Conservation (phyloP, 768 basidiomycete genomes). For the Tephrocybe sp. region DNA sequence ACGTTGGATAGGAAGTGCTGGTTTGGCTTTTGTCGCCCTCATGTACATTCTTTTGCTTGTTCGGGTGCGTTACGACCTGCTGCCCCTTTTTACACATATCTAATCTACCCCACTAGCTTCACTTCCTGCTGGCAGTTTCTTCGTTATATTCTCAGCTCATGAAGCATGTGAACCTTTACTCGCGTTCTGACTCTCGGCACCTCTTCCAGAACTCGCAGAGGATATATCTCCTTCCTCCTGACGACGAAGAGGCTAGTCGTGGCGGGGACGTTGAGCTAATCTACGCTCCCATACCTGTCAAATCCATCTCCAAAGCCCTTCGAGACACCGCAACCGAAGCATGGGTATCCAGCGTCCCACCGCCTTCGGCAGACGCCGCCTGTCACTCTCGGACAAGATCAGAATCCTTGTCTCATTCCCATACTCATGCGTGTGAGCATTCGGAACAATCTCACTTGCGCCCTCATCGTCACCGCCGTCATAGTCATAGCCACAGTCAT, state of each 20-base stretch:
- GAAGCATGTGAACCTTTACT: slow-evolving; percentile 25
- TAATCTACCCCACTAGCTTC: slow-evolving; percentile 44
- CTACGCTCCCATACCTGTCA: slow-evolving; percentile 70
- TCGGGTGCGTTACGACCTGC: slow-evolving; percentile 45
- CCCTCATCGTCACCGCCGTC: slow-evolving; percentile 26
- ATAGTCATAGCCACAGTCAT: slow-evolving; percentile 23
- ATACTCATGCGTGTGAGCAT: slow-evolving; percentile 11
- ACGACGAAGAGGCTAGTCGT: slow-evolving; percentile 10
- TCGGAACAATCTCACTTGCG: slow-evolving; percentile 20
- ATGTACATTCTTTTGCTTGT: slow-evolving; percentile 63
- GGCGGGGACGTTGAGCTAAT: slow-evolving; percentile 38
- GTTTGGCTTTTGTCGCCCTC: slow-evolving; percentile 53
- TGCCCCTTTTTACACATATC: slow-evolving; percentile 6
- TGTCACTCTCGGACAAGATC: slow-evolving; percentile 18
- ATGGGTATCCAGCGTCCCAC: slow-evolving; percentile 48
- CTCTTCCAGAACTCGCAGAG: slow-evolving; percentile 24
- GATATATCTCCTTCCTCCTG: slow-evolving; percentile 58
- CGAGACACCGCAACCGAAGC: slow-evolving; percentile 61
- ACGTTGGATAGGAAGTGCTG: slow-evolving; percentile 68
- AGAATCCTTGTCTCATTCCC: slow-evolving; percentile 13
- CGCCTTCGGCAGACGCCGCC: slow-evolving; percentile 11
- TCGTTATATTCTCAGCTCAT: slow-evolving; percentile 58
- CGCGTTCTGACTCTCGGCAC: slow-evolving; percentile 18
- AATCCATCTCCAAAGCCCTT: slow-evolving; percentile 48
- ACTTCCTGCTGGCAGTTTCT: slow-evolving; percentile 72